Evolutionary conservation across 257 asterid species (phyloP).

Genomic region (Fraxinus quadrangulata): DNA sequence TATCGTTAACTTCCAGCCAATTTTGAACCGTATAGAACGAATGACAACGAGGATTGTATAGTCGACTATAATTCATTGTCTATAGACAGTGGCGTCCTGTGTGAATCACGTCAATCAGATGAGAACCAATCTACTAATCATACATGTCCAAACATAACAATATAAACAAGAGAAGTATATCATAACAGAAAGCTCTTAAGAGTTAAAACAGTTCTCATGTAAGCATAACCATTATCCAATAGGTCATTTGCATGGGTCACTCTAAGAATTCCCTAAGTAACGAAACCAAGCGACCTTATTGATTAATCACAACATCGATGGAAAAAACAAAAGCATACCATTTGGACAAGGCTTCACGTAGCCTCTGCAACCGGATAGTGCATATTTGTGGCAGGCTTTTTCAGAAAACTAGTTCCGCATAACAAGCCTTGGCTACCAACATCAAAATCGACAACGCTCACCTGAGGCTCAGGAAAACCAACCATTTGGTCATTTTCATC

Average conservation of each 20-base stretch:
- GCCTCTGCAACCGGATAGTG: conserved; percentile 55
- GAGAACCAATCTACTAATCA: too few relatives aligned
- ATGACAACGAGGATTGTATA: too few relatives aligned
- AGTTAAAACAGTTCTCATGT: too few relatives aligned
- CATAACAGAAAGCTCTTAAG: too few relatives aligned
- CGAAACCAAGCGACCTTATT: conserved; percentile 16
- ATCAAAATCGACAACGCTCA: background rate
- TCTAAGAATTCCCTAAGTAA: background rate
- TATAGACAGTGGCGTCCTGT: too few relatives aligned
- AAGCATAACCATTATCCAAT: background rate
- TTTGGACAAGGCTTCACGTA: too few relatives aligned
- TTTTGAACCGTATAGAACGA: too few relatives aligned
- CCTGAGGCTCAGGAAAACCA: background rate
- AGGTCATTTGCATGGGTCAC: background rate
- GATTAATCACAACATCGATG: conserved; percentile 35
- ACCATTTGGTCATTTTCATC: background rate
- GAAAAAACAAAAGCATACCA: too few relatives aligned
- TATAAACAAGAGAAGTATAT: too few relatives aligned
- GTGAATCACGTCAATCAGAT: too few relatives aligned
- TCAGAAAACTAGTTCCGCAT: conserved; percentile 58
- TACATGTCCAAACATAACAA: too few relatives aligned
- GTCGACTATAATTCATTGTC: too few relatives aligned
- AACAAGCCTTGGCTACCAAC: conserved; percentile 40
- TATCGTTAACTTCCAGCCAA: background rate
- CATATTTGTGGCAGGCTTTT: conserved; percentile 36